Base-by-base conservation (phyloP, 1,139 yeast genomes). In the Suhomyces panamericanus region DNA sequence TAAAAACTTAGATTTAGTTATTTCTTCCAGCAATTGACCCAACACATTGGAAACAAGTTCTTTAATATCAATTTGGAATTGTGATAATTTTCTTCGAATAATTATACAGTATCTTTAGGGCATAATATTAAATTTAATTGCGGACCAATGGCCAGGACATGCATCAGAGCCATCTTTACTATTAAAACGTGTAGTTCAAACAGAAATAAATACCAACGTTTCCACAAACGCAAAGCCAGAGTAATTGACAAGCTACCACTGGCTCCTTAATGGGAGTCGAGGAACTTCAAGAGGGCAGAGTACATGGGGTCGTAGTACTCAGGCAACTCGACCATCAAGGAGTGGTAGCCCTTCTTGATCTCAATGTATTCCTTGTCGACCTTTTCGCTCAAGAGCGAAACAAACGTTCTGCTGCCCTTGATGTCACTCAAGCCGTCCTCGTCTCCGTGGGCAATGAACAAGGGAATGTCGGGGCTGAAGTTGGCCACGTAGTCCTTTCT, bases 371-470 rank as follows among this genome's bases (percentile, higher is more conserved):
- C 60, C 42, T 60, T 61, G 34, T 67, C 63, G 24, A 65, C 60
- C 29, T 55, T 55, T n/a, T 58, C 60, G 30, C 62, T 59, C 35
- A 77, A 62, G 43, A 72, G 52, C 0, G 63, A 57, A 46, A 69
- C 61, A 54, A 84, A 85, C 48, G 66, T 60, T 51, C 72, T 64
- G 7, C 87, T 72, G 3, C 80, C 86, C 13, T 68, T 68, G 41
- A 74, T 67, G 61, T 78, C 81, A 58, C 85, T 85, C 56, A 87
- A 70, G 42, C 59, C 53, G 53, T 73, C 78, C 14, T 54, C 49
- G 5, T 66, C 56, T 31, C 78, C 77, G 52, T 73, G 78, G 17
- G 55, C 46, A 28, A 60, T 55, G 49, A 58, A 54, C 42, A 59
- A 46, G 3, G 50, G 63, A 50, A 61, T 82, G 84, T 32, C 58